Conservation (phyloP, 2,329 filamentous ascomycete genomes). For the Fusarium sp. region DNA sequence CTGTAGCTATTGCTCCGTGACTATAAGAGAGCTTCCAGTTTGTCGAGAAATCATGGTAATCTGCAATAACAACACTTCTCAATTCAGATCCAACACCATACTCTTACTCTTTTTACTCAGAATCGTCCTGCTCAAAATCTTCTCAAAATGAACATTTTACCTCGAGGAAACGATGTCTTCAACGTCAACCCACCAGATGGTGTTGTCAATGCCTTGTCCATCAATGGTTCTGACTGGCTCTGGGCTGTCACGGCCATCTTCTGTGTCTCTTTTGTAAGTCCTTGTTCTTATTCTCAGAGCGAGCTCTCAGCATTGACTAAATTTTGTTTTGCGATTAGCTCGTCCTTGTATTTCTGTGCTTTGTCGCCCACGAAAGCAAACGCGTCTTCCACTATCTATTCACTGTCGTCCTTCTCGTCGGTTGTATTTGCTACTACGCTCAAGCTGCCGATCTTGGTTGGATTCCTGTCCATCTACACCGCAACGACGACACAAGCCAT, state of each 20-base stretch:
- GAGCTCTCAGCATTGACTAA: neutral
- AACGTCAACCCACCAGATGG: neutral
- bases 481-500: neutral
- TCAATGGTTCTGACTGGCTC: neutral
- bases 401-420: neutral
- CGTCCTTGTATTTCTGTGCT: neutral
- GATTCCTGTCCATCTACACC: neutral
- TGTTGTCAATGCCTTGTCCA: neutral
- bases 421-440: neutral
- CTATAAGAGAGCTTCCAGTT: neutral
- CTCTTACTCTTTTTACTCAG: neutral
- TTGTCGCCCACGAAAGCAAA: neutral
- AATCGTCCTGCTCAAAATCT: neutral
- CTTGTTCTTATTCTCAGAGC: neutral
- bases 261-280: neutral
- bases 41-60: neutral
- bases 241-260: neutral
- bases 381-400: neutral
- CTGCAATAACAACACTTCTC: neutral
- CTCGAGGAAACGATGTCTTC: neutral
- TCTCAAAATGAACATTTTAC: neutral
- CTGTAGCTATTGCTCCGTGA: neutral
- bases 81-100: neutral
- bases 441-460: neutral
- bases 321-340: neutral